Percentiles rank a stretch among this genome's conserved stretches.
Conservation (phyloP, 2,329 filamentous ascomycete species). For the Stagonosporopsis cucurbitacearum region DNA sequence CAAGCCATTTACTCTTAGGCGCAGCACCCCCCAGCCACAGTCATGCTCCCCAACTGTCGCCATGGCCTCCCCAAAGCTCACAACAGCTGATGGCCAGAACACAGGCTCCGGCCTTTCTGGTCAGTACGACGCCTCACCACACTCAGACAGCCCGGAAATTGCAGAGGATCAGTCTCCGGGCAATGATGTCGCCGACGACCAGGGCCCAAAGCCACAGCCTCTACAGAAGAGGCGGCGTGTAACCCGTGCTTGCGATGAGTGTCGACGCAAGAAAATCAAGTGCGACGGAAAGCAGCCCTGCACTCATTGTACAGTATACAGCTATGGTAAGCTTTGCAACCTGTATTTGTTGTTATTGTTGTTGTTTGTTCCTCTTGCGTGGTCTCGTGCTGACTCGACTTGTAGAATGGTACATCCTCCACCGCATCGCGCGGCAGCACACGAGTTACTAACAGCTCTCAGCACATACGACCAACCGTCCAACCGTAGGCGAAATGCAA, state of each 20-base stretch:
- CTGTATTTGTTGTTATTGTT: neutral
- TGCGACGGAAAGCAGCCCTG: conserved; percentile 63
- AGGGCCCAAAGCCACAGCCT: conserved; percentile 44
- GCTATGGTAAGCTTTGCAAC: conserved; percentile 72
- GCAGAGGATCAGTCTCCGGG: conserved; percentile 42
- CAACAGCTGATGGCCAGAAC: conserved; percentile 40
- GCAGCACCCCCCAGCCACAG: conserved; percentile 42
- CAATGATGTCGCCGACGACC: conserved; percentile 43
- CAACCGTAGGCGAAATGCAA: conserved; percentile 86
- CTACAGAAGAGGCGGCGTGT: conserved; percentile 53
- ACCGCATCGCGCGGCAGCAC: neutral
- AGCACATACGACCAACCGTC: conserved; percentile 91
- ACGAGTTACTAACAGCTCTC: conserved; percentile 13
- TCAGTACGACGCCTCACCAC: conserved; percentile 36
- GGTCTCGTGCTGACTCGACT: conserved; percentile 4
- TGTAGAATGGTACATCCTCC: conserved; percentile 12
- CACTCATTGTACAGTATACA: conserved; percentile 97
- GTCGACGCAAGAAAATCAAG: conserved; percentile 60
- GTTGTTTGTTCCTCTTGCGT: neutral
- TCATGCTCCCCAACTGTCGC: conserved; percentile 38
- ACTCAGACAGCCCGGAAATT: conserved; percentile 41
- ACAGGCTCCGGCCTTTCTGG: conserved; percentile 36
- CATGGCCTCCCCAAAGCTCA: conserved; percentile 47
- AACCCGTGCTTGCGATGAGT: conserved; percentile 53
- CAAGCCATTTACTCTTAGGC: conserved; percentile 41